Conservation (phyloP, 306 rosid genomes). For the Trifolium dubium region DNA sequence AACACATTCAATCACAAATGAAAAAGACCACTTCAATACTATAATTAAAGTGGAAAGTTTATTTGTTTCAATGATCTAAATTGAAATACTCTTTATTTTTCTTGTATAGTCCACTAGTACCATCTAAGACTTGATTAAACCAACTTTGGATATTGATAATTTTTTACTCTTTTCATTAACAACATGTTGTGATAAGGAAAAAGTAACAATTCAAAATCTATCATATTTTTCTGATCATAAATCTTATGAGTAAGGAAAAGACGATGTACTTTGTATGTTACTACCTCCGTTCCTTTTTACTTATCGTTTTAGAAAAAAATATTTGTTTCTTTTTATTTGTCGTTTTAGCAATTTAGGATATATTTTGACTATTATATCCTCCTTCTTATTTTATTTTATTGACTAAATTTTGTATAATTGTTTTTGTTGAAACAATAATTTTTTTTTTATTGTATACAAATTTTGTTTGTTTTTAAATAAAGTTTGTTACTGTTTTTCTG, state of each 20-base stretch:
- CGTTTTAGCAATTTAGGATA: no score
- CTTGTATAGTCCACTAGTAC: neutral
- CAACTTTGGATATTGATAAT: constrained; percentile 10
- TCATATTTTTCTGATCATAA: neutral
- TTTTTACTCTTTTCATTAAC: constrained; percentile 39
- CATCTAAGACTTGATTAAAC: constrained; percentile 29
- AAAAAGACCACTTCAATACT: constrained; percentile 39
- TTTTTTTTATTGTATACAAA: no score
- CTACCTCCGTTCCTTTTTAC: no score
- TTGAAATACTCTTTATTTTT: constrained; percentile 9
- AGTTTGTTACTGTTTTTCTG: no score
- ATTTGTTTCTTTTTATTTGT: no score
- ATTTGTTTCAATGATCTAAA: constrained; percentile 24
- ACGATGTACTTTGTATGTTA: no score
- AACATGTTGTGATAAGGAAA: constrained; percentile 49
- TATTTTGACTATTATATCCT: no score
- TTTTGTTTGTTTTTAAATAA: no score
- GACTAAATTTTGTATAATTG: no score
- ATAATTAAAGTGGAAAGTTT: constrained; percentile 37
- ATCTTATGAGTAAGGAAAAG: neutral
- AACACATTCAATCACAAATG: constrained; percentile 17
- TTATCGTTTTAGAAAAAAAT: no score
- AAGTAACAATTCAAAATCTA: neutral
- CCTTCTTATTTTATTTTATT: no score
- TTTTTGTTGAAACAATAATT: no score